Evolutionary conservation across 768 basidiomycete species (phyloP), one percentile per base, ranked within the genome.

Genomic region (Panaeolus cyanescens): DNA sequence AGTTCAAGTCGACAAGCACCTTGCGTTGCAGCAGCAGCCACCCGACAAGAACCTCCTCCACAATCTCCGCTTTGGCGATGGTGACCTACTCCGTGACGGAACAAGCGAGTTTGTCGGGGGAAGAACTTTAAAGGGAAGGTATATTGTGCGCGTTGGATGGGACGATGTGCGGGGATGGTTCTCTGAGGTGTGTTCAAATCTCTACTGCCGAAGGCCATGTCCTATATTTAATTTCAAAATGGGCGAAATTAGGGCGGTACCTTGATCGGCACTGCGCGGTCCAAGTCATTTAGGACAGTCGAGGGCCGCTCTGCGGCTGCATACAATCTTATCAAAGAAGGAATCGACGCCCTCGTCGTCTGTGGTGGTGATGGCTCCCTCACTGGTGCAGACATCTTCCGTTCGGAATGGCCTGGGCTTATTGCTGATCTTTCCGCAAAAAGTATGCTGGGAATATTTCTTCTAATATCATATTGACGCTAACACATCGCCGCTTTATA

Each of bases 101-200:
- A 94, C 92, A 5, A 88, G 87, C 13, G 93, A 95, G 72, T 85
- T 83, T 62, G 72, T 77, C 15, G 79, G 80, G 17, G 90, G 89
- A 22, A 83, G 88, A 56, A 88, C 88, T 3, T 83, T 99, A 69
- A 95, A 93, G 70, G 95, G 94, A 1, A 81, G 91, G 54, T 94
- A 97, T 74, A 97, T 99, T 67, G 91, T 99, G 20, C 83, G 93
- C 58, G 96, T 96, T 2, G 97, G 97, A 9, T 99, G 96, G 90
- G 97, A 99, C 71, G 97, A 99, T 73, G 96, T 99, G 32, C 81
- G 94, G 53, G 94, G 93, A 12, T 99, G 95, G 95, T 89, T 96
- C 66, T 85, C 90, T 31, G 86, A 97, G 83, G 93, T 90, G 66
- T 59, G 85, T 73, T 7, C 19, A 20, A 57, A 34, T 25, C 12